Conservation (phyloP, 495 filamentous ascomycete genomes). For the Collariella sp. region DNA sequence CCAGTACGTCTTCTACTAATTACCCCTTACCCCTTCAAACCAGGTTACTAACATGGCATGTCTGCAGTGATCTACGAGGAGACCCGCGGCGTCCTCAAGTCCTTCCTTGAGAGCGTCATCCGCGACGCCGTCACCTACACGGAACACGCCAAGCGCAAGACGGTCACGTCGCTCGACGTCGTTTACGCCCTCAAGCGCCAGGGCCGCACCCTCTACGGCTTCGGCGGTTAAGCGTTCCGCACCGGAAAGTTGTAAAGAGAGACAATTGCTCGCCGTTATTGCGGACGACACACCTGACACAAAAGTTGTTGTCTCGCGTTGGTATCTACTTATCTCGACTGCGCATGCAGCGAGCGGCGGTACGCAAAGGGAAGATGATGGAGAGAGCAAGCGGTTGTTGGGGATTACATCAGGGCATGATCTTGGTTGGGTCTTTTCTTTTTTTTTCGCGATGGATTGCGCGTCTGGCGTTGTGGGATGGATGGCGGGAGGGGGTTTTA, state of each 20-base stretch:
- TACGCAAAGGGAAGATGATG: no score
- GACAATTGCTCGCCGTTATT: no score
- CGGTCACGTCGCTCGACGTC: constrained; percentile 88
- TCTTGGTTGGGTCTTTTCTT: background rate
- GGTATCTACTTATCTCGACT: no score
- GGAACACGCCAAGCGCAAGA: constrained; percentile 97
- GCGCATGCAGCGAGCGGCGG: background rate
- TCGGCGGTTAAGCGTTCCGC: constrained; percentile 73
- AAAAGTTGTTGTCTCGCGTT: no score
- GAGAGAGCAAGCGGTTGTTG: background rate
- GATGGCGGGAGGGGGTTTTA: background rate
- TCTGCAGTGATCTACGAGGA: constrained; percentile 90
- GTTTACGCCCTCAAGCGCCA: constrained; percentile 94
- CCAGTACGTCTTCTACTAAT: constrained; percentile 54
- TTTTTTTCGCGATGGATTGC: constrained; percentile 3
- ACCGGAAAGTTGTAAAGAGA: no score
- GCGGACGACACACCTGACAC: no score
- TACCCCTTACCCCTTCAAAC: background rate
- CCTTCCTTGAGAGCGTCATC: constrained; percentile 99
- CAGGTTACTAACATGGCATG: constrained; percentile 25
- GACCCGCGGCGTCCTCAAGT: constrained; percentile 99
- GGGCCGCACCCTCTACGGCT: constrained; percentile 94
- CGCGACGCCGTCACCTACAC: constrained; percentile 98
- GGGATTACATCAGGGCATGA: constrained; percentile 6
- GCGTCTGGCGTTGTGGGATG: constrained; percentile 11